Percentiles rank a stretch among this genome's conserved stretches.
Evolutionary conservation across 2,329 filamentous ascomycete genomes (phyloP).

Genomic region (Diaporthe vexans): DNA sequence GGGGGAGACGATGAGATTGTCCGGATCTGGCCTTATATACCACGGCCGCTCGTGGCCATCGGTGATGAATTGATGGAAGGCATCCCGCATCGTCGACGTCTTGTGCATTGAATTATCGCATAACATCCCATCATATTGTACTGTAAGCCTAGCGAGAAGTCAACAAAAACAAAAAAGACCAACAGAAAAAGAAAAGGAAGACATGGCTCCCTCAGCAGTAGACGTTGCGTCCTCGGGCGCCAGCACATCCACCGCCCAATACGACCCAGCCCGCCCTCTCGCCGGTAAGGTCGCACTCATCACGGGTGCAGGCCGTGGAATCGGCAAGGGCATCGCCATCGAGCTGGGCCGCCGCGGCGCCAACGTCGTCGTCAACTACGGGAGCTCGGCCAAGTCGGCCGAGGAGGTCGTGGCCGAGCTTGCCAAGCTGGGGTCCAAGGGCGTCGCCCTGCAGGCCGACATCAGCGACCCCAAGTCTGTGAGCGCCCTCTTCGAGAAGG

Average conservation of each 20-base stretch:
- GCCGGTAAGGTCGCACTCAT: slow-evolving; percentile 70
- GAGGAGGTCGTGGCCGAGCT: slow-evolving; percentile 69
- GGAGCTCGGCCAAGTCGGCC: slow-evolving; percentile 67
- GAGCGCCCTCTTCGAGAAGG: slow-evolving; percentile 73
- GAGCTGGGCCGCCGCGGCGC: slow-evolving; percentile 76
- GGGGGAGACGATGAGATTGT: slow-evolving; percentile 22
- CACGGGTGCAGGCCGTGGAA: slow-evolving; percentile 76
- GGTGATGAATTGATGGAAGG: neutral
- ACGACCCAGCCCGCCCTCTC: slow-evolving; percentile 55
- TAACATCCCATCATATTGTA: neutral
- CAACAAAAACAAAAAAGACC: no score
- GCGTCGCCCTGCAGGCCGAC: slow-evolving; percentile 74
- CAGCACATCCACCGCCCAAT: slow-evolving; percentile 35
- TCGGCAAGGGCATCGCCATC: slow-evolving; percentile 75
- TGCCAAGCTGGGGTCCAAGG: slow-evolving; percentile 67
- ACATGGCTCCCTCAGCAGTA: slow-evolving; percentile 50
- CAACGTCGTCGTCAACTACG: slow-evolving; percentile 77
- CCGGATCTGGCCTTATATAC: slow-evolving; percentile 36
- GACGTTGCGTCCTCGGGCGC: slow-evolving; percentile 28
- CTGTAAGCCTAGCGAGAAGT: neutral
- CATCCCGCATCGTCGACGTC: neutral
- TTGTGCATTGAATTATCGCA: neutral
- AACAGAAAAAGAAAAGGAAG: neutral
- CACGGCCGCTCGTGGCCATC: neutral
- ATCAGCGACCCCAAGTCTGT: slow-evolving; percentile 73